These are phyloP conservation scores for Hypoxylon cercidicola DNA, from an alignment of 495 filamentous ascomycete genomes.

Conservation along the genomic window DNA sequence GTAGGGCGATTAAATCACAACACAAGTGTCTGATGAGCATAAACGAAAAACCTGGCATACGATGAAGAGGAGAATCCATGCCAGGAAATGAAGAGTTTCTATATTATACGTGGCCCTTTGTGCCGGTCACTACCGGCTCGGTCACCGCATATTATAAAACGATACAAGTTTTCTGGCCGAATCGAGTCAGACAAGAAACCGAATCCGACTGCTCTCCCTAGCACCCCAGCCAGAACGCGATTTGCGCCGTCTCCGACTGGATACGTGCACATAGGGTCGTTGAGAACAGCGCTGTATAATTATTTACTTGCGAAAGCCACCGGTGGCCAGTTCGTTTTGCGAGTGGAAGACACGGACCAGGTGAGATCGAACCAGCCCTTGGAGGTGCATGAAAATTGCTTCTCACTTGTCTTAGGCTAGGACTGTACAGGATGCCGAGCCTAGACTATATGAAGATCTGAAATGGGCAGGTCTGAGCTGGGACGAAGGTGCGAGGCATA, in stretches of 20 bases:
- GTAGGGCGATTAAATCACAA: no score
- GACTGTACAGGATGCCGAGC: constrained; percentile 76
- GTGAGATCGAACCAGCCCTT: constrained; percentile 54
- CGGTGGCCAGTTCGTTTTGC: constrained; percentile 89
- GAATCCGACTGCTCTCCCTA: constrained; percentile 54
- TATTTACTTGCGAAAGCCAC: constrained; percentile 88
- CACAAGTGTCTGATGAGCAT: not conserved
- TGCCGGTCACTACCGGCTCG: constrained; percentile 24
- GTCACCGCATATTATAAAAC: constrained; percentile 34
- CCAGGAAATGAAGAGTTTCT: constrained; percentile 38
- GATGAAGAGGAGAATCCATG: constrained; percentile 9
- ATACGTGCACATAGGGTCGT: constrained; percentile 88
- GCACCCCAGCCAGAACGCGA: constrained; percentile 80
- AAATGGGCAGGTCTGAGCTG: constrained; percentile 89
- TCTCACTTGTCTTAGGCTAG: constrained; percentile 41
- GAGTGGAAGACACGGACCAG: constrained; percentile 96
- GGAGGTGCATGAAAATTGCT: constrained; percentile 5
- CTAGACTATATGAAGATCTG: constrained; percentile 78
- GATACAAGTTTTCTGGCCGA: constrained; percentile 38
- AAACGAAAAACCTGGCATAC: not conserved
- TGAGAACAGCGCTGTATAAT: constrained; percentile 92
- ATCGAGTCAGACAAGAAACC: constrained; percentile 6
- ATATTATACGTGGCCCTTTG: constrained; percentile 31
- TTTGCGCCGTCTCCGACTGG: constrained; percentile 98
- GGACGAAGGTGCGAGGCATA: constrained; percentile 81